phyloP scores from a whole-genome alignment of 805 yeast species.

The Saccharomycopsis fibuligera region DNA sequence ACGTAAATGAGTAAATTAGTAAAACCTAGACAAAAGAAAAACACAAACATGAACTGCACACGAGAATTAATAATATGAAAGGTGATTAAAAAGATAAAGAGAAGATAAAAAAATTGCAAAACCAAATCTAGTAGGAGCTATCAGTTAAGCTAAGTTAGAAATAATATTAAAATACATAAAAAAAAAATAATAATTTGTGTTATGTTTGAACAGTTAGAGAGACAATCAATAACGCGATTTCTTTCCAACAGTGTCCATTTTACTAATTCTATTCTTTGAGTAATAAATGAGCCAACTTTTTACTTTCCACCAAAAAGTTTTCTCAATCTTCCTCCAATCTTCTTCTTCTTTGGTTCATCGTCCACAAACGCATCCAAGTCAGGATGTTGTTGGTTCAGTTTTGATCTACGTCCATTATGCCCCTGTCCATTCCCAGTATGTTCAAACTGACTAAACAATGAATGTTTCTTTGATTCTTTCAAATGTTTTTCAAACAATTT shows the following conservation, averaged over 20 bases:
- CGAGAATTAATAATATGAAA: too few relatives aligned
- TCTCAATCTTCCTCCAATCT: conserved; percentile 6
- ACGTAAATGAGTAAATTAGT: too few relatives aligned
- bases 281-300: too few relatives aligned
- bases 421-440: conserved; percentile 1
- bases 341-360: background rate
- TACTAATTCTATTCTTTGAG: too few relatives aligned
- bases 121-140: too few relatives aligned
- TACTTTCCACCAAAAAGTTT: conserved; percentile 5
- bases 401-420: background rate
- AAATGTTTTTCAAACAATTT: conserved; percentile 20
- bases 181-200: background rate
- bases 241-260: too few relatives aligned
- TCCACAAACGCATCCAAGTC: background rate
- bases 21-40: too few relatives aligned
- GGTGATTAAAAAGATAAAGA: too few relatives aligned
- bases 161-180: background rate
- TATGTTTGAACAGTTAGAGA: background rate
- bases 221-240: too few relatives aligned
- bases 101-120: too few relatives aligned
- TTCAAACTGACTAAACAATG: conserved; percentile 12
- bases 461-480: conserved; percentile 19
- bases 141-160: background rate
- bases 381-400: background rate
- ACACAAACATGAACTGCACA: too few relatives aligned